Conservation (phyloP, 768 basidiomycete genomes). For the Coprinopsis sp. region DNA sequence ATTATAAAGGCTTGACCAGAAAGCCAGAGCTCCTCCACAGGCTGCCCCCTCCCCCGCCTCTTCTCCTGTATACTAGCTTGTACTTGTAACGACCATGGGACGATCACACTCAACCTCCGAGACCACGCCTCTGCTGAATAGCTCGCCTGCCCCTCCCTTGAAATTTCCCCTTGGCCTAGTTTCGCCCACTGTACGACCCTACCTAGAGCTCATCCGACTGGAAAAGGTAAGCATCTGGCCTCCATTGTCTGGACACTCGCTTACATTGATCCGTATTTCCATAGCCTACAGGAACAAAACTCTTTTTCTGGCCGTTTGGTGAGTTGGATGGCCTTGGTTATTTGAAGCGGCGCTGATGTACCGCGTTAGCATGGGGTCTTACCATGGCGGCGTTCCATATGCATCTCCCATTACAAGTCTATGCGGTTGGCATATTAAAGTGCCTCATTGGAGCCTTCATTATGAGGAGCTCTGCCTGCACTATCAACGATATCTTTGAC, state of each 20-base stretch:
- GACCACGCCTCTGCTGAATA: conserved; percentile 22
- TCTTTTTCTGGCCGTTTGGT: conserved; percentile 56
- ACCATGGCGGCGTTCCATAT: conserved; percentile 44
- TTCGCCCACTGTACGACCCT: conserved; percentile 29
- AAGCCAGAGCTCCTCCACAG: not conserved
- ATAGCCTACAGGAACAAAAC: conserved; percentile 45
- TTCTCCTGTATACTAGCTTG: not conserved
- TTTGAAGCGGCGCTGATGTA: not conserved
- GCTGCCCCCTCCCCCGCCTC: not conserved
- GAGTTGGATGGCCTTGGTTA: conserved; percentile 1
- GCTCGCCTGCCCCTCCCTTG: conserved; percentile 8
- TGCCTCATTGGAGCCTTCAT: conserved; percentile 36
- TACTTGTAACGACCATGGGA: conserved; percentile 16
- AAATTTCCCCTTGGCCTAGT: conserved; percentile 32
- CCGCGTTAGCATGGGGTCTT: conserved; percentile 39
- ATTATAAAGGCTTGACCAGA: not conserved
- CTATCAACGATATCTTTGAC: conserved; percentile 54
- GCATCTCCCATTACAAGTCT: conserved; percentile 26
- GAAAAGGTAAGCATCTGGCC: conserved; percentile 36
- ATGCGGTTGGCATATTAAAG: conserved; percentile 27
- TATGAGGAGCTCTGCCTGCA: conserved; percentile 46
- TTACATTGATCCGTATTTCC: not conserved
- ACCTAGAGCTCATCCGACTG: conserved; percentile 46
- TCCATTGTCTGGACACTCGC: not conserved
- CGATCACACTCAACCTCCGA: conserved; percentile 14